These are phyloP conservation scores for Hebeloma cylindrosporum DNA, from an alignment of 768 basidiomycete species.

Conservation along the genomic window DNA sequence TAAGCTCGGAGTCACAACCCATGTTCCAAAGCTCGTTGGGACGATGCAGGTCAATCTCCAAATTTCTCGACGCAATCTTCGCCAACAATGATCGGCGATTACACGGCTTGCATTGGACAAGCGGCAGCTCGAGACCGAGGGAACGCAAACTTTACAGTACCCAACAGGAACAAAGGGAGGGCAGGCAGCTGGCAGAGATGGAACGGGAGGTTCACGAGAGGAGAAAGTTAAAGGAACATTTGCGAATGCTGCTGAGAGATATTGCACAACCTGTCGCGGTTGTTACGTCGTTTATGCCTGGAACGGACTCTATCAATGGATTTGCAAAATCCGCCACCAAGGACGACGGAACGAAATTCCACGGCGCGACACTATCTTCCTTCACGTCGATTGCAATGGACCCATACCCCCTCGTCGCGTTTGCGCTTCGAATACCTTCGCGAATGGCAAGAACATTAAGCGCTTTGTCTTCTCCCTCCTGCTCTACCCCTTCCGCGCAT, in stretches of 20 bases:
- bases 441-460: constrained; percentile 72
- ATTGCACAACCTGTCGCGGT: constrained; percentile 87
- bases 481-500: constrained; percentile 28
- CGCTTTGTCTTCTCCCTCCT: constrained; percentile 16
- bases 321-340: constrained; percentile 1
- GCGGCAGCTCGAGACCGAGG: too few species aligned
- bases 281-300: constrained; percentile 69
- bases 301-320: not conserved
- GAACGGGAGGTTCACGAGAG: too few species aligned
- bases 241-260: constrained; percentile 66
- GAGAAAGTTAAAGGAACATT: constrained; percentile 24
- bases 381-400: constrained; percentile 91
- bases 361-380: constrained; percentile 93
- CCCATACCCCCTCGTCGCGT: constrained; percentile 84
- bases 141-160: too few species aligned
- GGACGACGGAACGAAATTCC: constrained; percentile 39
- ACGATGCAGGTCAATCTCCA: too few species aligned
- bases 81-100: too few species aligned
- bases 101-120: too few species aligned
- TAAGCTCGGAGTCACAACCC: too few species aligned
- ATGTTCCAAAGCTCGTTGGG: too few species aligned
- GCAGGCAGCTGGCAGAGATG: too few species aligned
- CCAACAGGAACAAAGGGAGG: too few species aligned
- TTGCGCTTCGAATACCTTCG: constrained; percentile 87
- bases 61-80: too few species aligned